These are phyloP conservation scores for Scedosporium minutisporum DNA, from an alignment of 2,329 filamentous ascomycete species.

Conservation along the genomic window DNA sequence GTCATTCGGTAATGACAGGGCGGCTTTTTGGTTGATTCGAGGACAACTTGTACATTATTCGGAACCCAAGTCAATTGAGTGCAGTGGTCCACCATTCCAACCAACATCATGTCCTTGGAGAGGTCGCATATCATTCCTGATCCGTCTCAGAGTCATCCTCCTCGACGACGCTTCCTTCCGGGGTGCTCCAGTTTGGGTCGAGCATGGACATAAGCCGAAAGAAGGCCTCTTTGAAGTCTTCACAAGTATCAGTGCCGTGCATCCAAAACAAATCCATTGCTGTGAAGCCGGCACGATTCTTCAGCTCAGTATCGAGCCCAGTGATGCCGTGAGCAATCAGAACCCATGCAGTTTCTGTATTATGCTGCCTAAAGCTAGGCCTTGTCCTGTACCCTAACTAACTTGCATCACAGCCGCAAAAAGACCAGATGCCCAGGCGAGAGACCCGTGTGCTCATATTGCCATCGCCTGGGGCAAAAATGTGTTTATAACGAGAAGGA, in stretches of 20 bases:
- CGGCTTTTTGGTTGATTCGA: no score
- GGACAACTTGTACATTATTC: no score
- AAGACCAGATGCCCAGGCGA: constrained; percentile 42
- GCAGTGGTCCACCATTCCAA: no score
- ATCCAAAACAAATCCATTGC: neutral
- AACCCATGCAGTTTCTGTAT: neutral
- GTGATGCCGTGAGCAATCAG: neutral
- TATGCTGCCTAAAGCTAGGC: no score
- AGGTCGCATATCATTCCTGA: no score
- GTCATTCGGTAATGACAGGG: no score
- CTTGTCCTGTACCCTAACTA: neutral
- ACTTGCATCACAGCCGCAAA: constrained; percentile 29
- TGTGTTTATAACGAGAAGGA: constrained; percentile 30
- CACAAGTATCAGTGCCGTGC: neutral
- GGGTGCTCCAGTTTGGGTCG: neutral
- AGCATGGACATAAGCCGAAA: neutral
- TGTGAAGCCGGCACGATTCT: neutral
- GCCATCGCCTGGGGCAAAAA: constrained; percentile 34
- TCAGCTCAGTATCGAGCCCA: neutral
- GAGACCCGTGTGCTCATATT: constrained; percentile 37
- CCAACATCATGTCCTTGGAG: no score
- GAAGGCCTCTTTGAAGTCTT: neutral
- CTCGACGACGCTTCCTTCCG: no score
- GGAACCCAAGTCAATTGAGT: no score
- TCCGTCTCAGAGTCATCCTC: no score